Base-by-base conservation (phyloP, 257 asterid species). In the Scutellaria barbata region DNA sequence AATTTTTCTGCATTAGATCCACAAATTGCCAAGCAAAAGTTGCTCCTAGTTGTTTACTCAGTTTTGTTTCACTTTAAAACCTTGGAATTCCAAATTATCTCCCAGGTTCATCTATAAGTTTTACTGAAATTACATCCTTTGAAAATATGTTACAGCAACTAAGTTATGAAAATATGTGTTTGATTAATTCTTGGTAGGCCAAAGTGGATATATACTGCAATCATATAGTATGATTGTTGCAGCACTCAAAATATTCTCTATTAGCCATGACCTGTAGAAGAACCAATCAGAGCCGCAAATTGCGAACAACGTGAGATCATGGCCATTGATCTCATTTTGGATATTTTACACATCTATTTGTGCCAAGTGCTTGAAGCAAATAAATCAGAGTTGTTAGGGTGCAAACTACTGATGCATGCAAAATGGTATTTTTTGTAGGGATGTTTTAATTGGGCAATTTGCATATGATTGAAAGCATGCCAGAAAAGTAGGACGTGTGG, bases 391-490 rank as follows among this genome's bases (percentile, higher is more conserved):
- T 43, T 57, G 22, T 41, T 35, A 17, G 57, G 65, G 43, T 55
- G 22, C 67, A 42, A 56, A 33, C 37, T n/a, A 10, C 62, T 3
- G 10, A 55, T 54, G n/a, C n/a, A 57, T 30, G 64, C 22, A 30
- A 11, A 10, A 5, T 7, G 11, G 8, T 16, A 17, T 30, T 30
- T 30, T 30, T 1, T 30, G 35, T 30, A 30, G 35, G 35, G 3
- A 30, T 30, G 35, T 30, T 30, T 30, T 30, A 30, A 30, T 30
- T 30, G 46, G 8, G 11, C 11, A 42, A 10, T 1, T 42, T 42
- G 10, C 12, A 14, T 14, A 46, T 22, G 42, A 39, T 65, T n/a
- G 45, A 63, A 63, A 59, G 76, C 79, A 73, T 76, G 79, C 77
- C 62, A 33, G 37, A 66, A 68, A 76, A 73, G 81, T 54, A 42